Evolutionary conservation across 805 yeast species (phyloP), one percentile per base, ranked within the genome.

Genomic region (Lachancea sp.): DNA sequence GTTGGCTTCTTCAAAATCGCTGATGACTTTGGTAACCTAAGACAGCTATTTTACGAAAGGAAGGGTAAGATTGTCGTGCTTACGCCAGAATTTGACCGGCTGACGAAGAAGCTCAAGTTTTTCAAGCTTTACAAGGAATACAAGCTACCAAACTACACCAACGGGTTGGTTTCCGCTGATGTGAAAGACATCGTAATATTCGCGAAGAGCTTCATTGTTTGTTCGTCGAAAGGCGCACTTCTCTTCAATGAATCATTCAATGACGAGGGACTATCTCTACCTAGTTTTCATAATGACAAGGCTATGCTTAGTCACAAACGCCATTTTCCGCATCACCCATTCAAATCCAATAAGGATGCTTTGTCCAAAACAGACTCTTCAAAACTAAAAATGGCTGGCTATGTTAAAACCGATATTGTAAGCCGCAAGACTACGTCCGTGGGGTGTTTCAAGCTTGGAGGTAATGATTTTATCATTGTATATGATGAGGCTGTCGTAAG

Each of bases 401-500:
- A 58, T 42, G 68, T 66, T 21, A 65, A 66, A 35, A 64, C 65
- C 21, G 62, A 71, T 29, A 67, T 73, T 8, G 46, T 51, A 2
- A 52, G 58, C 11, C 52, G 50, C 28, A 52, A 64, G 49, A 52
- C 63, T 1, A 64, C 62, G 38, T 85, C 90, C 1, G 60, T 81
- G 50, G 78, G 81, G 2, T 78, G 82, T 71, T 79, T 74, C 54
- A 75, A 76, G 51, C 65, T 82, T n/a, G 59, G 68, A 7, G 74
- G 75, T 35, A 62, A 67, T 11, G 75, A 75, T 38, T 74, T 79
- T 39, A 60, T 83, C 11, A 57, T 83, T 34, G 81, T 83, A 26
- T 86, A 83, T 63, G 83, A 74, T 41, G 78, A 78, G 39, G 78
- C 81, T 50, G 87, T 85, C 3, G 65, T 85, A 2, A 78, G 78